Percentiles rank a stretch among this genome's conserved stretches.
Conservation (phyloP, 2,329 filamentous ascomycete species). For the Eutypa lata region DNA sequence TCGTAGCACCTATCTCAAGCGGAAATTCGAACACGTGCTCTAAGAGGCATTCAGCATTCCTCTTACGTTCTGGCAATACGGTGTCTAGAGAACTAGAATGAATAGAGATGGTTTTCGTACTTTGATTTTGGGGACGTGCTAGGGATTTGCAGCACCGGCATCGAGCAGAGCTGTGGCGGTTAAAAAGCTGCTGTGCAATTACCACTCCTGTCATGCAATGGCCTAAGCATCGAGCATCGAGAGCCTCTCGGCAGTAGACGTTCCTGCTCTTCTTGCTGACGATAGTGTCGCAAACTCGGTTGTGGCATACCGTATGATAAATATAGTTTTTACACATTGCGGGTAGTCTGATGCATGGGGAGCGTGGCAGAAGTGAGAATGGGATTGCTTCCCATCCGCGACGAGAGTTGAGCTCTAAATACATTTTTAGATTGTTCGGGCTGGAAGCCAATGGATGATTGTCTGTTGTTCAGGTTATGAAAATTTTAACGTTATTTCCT, state of each 20-base stretch:
- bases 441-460: no score
- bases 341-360: not conserved
- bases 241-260: slow-evolving; percentile 6
- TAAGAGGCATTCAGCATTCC: not conserved
- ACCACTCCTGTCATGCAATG: slow-evolving; percentile 2
- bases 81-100: not conserved
- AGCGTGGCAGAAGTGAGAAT: not conserved
- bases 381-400: no score
- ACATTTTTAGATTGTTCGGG: no score
- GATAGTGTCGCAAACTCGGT: not conserved
- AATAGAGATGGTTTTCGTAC: not conserved
- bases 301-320: slow-evolving; percentile 1
- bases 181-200: not conserved
- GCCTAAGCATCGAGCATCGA: slow-evolving; percentile 3
- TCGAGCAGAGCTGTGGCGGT: not conserved
- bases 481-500: no score
- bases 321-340: slow-evolving; percentile 9
- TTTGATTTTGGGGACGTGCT: not conserved
- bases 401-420: no score
- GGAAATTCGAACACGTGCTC: slow-evolving; percentile 3
- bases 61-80: not conserved
- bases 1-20: not conserved
- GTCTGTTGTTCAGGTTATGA: no score
- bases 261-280: slow-evolving; percentile 5
- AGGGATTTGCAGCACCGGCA: not conserved